Percentiles rank a stretch among this genome's conserved stretches.
Evolutionary conservation across 2,329 filamentous ascomycete genomes (phyloP).

Genomic region (Diaporthe aspalathi): DNA sequence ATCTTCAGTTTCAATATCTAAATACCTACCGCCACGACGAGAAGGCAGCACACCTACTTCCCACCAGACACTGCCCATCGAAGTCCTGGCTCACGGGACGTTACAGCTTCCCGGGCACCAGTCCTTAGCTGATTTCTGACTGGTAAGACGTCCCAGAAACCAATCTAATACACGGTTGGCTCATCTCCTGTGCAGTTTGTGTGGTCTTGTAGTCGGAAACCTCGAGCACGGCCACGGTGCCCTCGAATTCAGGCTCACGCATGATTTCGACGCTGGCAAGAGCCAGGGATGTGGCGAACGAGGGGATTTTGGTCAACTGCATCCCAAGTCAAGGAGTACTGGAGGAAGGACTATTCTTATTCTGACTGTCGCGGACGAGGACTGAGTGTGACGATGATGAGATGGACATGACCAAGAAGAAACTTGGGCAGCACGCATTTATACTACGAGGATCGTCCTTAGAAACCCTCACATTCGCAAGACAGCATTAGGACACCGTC

Average conservation of each 20-base stretch:
- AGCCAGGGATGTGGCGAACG: slow-evolving; percentile 9
- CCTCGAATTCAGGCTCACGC: background rate
- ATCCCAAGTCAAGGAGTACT: background rate
- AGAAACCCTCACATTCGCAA: background rate
- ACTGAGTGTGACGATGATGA: background rate
- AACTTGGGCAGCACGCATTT: background rate
- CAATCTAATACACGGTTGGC: background rate
- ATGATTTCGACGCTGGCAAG: background rate
- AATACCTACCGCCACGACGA: no score
- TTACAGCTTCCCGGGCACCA: background rate
- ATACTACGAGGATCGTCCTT: background rate
- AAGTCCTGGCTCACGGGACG: background rate
- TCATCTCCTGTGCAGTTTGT: background rate
- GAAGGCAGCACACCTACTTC: no score
- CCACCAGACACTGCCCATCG: background rate
- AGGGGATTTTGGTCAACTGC: slow-evolving; percentile 9
- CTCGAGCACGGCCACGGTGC: background rate
- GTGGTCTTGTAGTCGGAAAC: slow-evolving; percentile 14
- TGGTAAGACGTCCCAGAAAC: background rate
- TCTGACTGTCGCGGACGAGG: background rate
- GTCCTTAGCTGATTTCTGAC: background rate
- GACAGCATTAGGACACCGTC: background rate
- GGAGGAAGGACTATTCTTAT: background rate
- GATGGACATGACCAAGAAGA: background rate
- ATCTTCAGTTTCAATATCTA: no score